Evolutionary conservation across 352 stramenopile species (phyloP), one percentile per base, ranked within the genome.

Genomic region (Pythium scleroteichum): DNA sequence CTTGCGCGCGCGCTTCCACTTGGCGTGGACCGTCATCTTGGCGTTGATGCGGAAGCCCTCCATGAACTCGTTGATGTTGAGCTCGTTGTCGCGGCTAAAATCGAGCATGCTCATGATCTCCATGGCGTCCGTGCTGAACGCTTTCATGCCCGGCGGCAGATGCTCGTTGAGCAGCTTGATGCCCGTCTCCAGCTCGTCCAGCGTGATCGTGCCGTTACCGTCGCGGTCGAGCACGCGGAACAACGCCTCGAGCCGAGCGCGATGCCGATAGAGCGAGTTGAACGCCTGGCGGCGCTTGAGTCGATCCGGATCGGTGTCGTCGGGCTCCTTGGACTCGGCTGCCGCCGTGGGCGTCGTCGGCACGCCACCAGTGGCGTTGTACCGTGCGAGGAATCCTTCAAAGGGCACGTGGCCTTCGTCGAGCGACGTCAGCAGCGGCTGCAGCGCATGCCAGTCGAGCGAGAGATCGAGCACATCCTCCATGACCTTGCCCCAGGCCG

Each of bases 11-110:
- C 85, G 83, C 68, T 88, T 90, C 85, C 85, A 94, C 69, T 94
- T 94, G 53, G 85, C 85, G 49, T 91, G 81, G 17, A 90, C 81
- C 24, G 85, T 95, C 44, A 95, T 73, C 64, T 88, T 92, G 33
- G 85, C 85, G 47, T 92, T 91, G 53, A 95, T 88, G 32, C 85
- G 82, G 68, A 95, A 95, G 52, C 85, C 84, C 52, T 95, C 85
- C 78, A 95, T 90, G 59, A 95, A 95, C 76, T 95, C 85, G 63
- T 95, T 95, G 56, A 95, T 95, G 73, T 95, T 93, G 69, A 95
- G 87, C 59, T 92, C 78, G 49, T 92, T 91, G 62, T 95, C 83
- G 61, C 89, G 76, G 27, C 72, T 88, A 44, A 95, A 92, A 66
- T 95, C 85, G 53, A 95, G 75, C 78, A 89, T 90, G n/a, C 71